Percentiles rank a stretch among this genome's conserved stretches.
Conservation (phyloP, 78 protist genomes). For the Speleostelium caveatum region DNA sequence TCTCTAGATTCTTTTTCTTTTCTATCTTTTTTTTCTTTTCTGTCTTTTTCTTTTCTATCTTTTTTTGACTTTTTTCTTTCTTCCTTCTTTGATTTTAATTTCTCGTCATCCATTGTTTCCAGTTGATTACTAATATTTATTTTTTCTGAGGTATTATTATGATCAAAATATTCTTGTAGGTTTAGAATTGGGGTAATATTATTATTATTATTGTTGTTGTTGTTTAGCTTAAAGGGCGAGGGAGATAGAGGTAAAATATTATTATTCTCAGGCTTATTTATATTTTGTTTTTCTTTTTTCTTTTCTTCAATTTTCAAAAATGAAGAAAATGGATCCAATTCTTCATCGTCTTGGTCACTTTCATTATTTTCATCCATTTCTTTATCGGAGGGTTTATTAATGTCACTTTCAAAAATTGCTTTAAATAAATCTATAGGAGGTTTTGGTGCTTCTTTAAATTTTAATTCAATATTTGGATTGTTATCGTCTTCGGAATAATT, state of each 20-base stretch:
- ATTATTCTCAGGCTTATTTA: background rate
- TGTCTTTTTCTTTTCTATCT: background rate
- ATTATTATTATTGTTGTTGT: constrained; percentile 3
- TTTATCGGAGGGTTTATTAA: background rate
- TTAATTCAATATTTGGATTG: background rate
- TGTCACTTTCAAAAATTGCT: constrained; percentile 56
- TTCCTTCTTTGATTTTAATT: background rate
- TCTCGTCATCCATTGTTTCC: background rate
- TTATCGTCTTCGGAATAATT: background rate
- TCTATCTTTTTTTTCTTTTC: constrained; percentile 3
- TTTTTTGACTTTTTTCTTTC: background rate
- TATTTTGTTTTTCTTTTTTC: background rate
- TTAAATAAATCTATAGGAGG: constrained; percentile 76
- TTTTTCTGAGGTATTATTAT: background rate
- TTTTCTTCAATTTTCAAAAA: constrained; percentile 30
- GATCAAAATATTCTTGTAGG: background rate
- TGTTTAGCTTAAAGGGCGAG: background rate
- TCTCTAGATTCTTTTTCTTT: constrained; percentile 18
- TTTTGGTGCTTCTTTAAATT: constrained; percentile 40
- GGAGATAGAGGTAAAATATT: background rate
- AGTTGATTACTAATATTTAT: background rate
- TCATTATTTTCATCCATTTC: constrained; percentile 1
- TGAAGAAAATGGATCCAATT: constrained; percentile 57
- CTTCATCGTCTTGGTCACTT: constrained; percentile 11
- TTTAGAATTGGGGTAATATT: background rate